Conservation (phyloP, 106 monocot genomes). For the Dendrobium huoshanense region DNA sequence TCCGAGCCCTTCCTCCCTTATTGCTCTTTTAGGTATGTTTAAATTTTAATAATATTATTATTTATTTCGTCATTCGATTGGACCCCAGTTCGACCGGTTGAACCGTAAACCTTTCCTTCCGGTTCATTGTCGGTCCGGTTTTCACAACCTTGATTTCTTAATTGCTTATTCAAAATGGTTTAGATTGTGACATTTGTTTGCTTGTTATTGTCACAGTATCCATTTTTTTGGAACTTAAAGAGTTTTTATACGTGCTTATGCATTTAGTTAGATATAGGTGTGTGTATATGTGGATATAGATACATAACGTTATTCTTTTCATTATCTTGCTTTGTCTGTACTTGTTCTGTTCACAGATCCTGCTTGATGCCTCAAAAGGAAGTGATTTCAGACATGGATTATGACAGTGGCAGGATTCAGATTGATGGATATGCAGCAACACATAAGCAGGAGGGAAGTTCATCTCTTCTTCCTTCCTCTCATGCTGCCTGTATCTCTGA, state of each 20-base stretch:
- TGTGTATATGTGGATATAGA: background rate
- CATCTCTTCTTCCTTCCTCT: background rate
- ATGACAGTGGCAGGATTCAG: background rate
- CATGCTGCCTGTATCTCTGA: background rate
- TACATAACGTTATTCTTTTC: background rate
- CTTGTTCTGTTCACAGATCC: constrained; percentile 10
- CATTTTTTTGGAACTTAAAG: background rate
- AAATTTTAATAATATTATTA: too few species aligned
- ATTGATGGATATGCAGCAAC: constrained; percentile 21
- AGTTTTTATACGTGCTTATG: background rate
- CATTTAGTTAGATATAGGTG: background rate
- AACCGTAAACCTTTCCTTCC: too few species aligned
- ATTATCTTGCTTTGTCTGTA: background rate
- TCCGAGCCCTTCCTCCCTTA: too few species aligned
- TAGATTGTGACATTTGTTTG: background rate
- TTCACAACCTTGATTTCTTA: background rate
- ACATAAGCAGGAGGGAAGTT: constrained; percentile 1
- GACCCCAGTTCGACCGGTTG: too few species aligned
- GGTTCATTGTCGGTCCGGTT: too few species aligned
- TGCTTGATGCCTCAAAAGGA: constrained; percentile 5
- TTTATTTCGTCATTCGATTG: too few species aligned
- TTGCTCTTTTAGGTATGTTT: too few species aligned
- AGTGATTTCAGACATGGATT: constrained; percentile 7
- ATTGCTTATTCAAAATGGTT: background rate
- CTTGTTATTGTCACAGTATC: background rate